Evolutionary conservation across 2,329 filamentous ascomycete species (phyloP), one percentile per base, ranked within the genome.

Genomic region (Alternaria rosae): DNA sequence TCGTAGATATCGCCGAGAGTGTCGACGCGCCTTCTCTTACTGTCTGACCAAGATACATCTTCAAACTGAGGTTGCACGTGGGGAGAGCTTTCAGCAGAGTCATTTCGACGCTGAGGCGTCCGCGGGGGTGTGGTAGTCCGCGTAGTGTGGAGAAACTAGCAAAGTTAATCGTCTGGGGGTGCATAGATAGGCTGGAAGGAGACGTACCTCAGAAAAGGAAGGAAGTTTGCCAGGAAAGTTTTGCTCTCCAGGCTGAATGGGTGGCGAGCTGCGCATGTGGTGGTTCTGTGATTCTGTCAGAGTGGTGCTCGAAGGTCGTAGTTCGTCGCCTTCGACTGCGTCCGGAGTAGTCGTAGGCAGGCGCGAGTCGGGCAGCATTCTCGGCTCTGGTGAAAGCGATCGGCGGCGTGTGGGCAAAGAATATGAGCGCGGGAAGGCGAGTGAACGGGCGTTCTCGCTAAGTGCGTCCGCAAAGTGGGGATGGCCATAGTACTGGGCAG

Each of bases 241-340:
- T 28, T 74, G 72, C 64, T 78, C 76, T 35, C 73, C 73, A 3
- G 72, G 71, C 58, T 78, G 76, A 5, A 77, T 67, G 6, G 76
- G 76, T 8, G 76, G 76, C n/a, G 76, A 77, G 42, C 71, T 69
- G 35, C 75, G 71, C 42, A 70, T 64, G 54, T 72, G 67, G 38
- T 71, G 72, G 47, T 62, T 71, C 74, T 78, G 75, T 48, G n/a
- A 21, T 26, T 51, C 48, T 30, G 62, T 69, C 58, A 69, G 66
- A 65, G 30, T 47, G 32, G 11, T 61, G 54, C 32, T 55, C 38
- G 54, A 43, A 7, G 54, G 15, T 51, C 26, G 21, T 21, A 38
- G 6, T 20, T 26, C 41, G 28, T 51, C 12, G 54, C 25, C 17
- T 25, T 43, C 5, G 15, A 21, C 23, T 21, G 38, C 17, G 35